Evolutionary conservation across 331 rosid genomes (phyloP).

Genomic region (Quercus lobata): DNA sequence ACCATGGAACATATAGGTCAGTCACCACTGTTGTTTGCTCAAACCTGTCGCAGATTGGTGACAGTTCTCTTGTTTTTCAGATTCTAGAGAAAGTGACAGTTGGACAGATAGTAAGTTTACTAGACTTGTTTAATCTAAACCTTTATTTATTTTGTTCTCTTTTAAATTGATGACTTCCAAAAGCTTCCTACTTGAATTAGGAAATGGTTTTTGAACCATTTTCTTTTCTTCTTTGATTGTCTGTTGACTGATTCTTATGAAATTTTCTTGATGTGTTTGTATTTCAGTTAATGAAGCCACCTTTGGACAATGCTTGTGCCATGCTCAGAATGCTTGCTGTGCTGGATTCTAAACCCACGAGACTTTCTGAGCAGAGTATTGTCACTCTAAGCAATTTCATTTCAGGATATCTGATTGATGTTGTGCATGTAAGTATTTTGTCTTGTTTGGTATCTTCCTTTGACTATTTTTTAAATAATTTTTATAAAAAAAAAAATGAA

Average conservation of each 20-base stretch:
- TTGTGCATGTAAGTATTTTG: constrained; percentile 45
- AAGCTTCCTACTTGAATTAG: background rate
- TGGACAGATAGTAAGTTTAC: constrained; percentile 51
- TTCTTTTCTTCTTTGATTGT: background rate
- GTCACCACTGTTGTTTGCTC: constrained; percentile 44
- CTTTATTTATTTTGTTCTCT: background rate
- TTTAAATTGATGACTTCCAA: background rate
- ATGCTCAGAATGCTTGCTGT: constrained; percentile 56
- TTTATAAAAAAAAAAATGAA: background rate
- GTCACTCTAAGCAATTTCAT: constrained; percentile 44
- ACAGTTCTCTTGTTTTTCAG: constrained; percentile 48
- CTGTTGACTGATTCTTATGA: constrained; percentile 5
- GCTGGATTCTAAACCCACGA: constrained; percentile 54
- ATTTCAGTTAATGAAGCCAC: constrained; percentile 45
- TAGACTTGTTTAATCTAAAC: background rate
- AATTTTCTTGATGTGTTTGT: constrained; percentile 16
- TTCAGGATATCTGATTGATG: constrained; percentile 52
- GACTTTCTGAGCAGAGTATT: constrained; percentile 50
- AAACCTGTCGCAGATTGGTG: constrained; percentile 62
- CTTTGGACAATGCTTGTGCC: constrained; percentile 61
- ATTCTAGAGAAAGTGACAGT: constrained; percentile 53
- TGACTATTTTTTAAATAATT: background rate
- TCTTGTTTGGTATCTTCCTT: background rate
- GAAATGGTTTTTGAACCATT: background rate
- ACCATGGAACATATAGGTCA: constrained; percentile 33